phyloP scores from a whole-genome alignment of 257 asterid genomes.

The Linderniella brevidens region DNA sequence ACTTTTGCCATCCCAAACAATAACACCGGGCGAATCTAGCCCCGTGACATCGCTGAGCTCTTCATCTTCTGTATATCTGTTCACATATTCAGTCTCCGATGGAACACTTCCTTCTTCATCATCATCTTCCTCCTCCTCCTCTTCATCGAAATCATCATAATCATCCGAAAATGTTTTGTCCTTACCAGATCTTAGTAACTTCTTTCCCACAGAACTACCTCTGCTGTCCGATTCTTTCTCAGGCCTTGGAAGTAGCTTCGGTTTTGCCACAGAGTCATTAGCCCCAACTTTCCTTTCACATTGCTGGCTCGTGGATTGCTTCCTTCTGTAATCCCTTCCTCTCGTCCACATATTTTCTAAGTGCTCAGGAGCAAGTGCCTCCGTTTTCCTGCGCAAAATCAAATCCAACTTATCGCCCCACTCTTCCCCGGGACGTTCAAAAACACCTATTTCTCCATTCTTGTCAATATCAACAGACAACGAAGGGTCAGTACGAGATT shows the following conservation, averaged over 20 bases:
- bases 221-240: constrained; percentile 13
- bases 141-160: too few relatives aligned
- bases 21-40: constrained; percentile 76
- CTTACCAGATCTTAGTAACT: too few relatives aligned
- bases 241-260: constrained; percentile 22
- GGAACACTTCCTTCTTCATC: constrained; percentile 22
- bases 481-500: constrained; percentile 53
- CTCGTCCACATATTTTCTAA: constrained; percentile 94
- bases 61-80: constrained; percentile 72
- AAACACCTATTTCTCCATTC: constrained; percentile 39
- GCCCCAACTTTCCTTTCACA: constrained; percentile 21
- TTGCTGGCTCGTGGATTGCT: constrained; percentile 24
- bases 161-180: too few relatives aligned
- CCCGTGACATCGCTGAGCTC: constrained; percentile 48
- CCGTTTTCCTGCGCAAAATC: constrained; percentile 59
- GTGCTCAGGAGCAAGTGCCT: constrained; percentile 82
- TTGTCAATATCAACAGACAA: constrained; percentile 40
- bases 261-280: constrained; percentile 28
- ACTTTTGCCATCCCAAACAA: constrained; percentile 87
- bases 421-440: constrained; percentile 57
- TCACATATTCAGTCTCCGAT: constrained; percentile 50
- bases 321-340: constrained; percentile 67
- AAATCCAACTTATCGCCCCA: constrained; percentile 73
- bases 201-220: too few relatives aligned
- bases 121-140: too few relatives aligned